Conservation (phyloP, 345 rosid genomes). For the Clarkia xantiana region DNA sequence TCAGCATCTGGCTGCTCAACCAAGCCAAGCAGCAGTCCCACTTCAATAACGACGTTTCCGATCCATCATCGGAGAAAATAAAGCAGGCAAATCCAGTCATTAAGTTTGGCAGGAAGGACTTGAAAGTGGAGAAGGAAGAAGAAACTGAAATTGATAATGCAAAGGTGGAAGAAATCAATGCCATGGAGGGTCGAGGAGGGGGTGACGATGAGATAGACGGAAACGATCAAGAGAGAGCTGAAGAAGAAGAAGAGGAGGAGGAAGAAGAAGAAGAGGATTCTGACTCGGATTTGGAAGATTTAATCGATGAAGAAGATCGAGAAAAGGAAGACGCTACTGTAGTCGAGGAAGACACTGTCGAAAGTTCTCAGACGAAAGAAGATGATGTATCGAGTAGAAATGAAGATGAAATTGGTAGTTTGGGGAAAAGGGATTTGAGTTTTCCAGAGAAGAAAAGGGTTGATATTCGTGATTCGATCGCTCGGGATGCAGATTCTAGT, state of each 20-base stretch:
- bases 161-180: conserved; percentile 11
- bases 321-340: conserved; percentile 20
- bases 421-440: too few species aligned
- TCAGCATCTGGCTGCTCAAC: conserved; percentile 45
- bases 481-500: too few species aligned
- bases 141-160: conserved; percentile 15
- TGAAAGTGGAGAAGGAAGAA: conserved; percentile 13
- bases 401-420: too few species aligned
- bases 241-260: conserved; percentile 37
- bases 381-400: background rate
- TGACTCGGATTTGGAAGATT: conserved; percentile 38
- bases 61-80: conserved; percentile 5
- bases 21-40: conserved; percentile 27
- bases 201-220: conserved; percentile 39
- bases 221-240: conserved; percentile 26
- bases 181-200: conserved; percentile 25
- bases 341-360: conserved; percentile 15
- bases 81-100: conserved; percentile 7
- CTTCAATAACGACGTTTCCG: conserved; percentile 7
- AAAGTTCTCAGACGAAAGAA: conserved; percentile 5
- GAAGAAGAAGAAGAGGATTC: conserved; percentile 35
- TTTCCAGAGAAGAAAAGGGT: too few species aligned
- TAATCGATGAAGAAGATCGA: conserved; percentile 42
- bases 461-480: too few species aligned
- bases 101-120: conserved; percentile 44